A percentile compares a stretch with the other conserved stretches of the same genome.
phyloP scores from a whole-genome alignment of 2,329 filamentous ascomycete genomes.

The Alternaria dauci region DNA sequence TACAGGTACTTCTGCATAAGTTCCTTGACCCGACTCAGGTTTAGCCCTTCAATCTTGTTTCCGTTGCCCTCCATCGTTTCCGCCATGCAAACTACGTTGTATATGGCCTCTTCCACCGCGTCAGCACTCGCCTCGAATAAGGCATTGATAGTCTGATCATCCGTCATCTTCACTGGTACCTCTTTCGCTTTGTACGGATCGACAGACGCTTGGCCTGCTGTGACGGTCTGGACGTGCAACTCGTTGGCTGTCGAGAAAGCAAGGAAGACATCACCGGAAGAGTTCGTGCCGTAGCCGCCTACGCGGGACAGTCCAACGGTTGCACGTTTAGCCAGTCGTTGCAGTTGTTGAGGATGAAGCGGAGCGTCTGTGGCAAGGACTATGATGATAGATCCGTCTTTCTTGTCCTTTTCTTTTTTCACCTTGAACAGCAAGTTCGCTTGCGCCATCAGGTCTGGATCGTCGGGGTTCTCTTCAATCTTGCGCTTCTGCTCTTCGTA shows the following conservation, averaged over 20 bases:
- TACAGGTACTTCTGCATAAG: slow-evolving; percentile 49
- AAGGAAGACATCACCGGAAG: slow-evolving; percentile 72
- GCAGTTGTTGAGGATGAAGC: slow-evolving; percentile 65
- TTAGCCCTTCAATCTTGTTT: slow-evolving; percentile 52
- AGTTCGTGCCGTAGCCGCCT: slow-evolving; percentile 68
- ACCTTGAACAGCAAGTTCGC: slow-evolving; percentile 41
- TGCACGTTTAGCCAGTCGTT: slow-evolving; percentile 67
- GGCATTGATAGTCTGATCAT: slow-evolving; percentile 68
- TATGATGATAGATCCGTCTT: slow-evolving; percentile 71
- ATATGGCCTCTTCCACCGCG: slow-evolving; percentile 70
- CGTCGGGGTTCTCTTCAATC: slow-evolving; percentile 38
- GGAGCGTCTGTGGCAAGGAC: slow-evolving; percentile 69
- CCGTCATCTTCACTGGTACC: slow-evolving; percentile 60
- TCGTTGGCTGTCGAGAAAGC: slow-evolving; percentile 70
- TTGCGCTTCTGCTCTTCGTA: slow-evolving; percentile 56
- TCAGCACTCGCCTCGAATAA: slow-evolving; percentile 70
- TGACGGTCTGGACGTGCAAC: slow-evolving; percentile 56
- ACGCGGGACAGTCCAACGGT: slow-evolving; percentile 68
- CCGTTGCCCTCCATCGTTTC: slow-evolving; percentile 65
- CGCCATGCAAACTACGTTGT: slow-evolving; percentile 70
- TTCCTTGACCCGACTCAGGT: slow-evolving; percentile 47
- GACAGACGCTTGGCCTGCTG: slow-evolving; percentile 27
- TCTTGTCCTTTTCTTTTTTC: slow-evolving; percentile 56
- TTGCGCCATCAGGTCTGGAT: slow-evolving; percentile 38
- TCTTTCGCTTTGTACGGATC: slow-evolving; percentile 52